Evolutionary conservation across 306 rosid genomes (phyloP).

Genomic region (Malus sylvestris): DNA sequence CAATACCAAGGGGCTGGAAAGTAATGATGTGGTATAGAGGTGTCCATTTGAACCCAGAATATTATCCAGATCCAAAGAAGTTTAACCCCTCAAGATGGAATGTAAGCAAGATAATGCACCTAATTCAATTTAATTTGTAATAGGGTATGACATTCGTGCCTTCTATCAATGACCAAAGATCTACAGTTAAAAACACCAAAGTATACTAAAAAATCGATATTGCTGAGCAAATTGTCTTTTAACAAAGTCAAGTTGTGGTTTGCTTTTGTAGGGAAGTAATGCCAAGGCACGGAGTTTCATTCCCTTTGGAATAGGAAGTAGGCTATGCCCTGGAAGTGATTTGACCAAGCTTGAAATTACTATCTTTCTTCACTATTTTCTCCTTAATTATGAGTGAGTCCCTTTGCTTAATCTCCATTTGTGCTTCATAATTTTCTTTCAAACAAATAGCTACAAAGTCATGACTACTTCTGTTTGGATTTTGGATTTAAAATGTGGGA

Average conservation of each 20-base stretch:
- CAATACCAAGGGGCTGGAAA: constrained; percentile 47
- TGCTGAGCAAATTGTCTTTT: too few relatives aligned
- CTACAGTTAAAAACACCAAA: too few relatives aligned
- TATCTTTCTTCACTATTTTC: constrained; percentile 43
- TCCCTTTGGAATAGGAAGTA: constrained; percentile 52
- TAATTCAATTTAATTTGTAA: neutral
- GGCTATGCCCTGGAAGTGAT: constrained; percentile 44
- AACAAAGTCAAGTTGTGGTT: neutral
- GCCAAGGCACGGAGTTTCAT: constrained; percentile 27
- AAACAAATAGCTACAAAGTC: neutral
- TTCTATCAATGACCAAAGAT: too few relatives aligned
- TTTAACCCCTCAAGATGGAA: constrained; percentile 54
- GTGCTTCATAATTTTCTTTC: neutral
- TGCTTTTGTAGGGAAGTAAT: constrained; percentile 18
- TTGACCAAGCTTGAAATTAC: constrained; percentile 39
- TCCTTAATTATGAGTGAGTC: constrained; percentile 43
- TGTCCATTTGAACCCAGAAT: constrained; percentile 27
- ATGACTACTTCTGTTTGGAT: neutral
- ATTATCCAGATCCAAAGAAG: constrained; percentile 26
- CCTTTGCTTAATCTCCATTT: neutral
- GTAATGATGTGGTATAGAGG: constrained; percentile 34
- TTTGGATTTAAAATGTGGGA: neutral
- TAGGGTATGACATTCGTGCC: neutral
- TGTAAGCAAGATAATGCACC: constrained; percentile 20
- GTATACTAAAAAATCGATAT: too few relatives aligned